A percentile compares a stretch with the other conserved stretches of the same genome.
These are phyloP conservation scores for Aquilaria sinensis DNA, from an alignment of 345 rosid species.

Conservation along the genomic window DNA sequence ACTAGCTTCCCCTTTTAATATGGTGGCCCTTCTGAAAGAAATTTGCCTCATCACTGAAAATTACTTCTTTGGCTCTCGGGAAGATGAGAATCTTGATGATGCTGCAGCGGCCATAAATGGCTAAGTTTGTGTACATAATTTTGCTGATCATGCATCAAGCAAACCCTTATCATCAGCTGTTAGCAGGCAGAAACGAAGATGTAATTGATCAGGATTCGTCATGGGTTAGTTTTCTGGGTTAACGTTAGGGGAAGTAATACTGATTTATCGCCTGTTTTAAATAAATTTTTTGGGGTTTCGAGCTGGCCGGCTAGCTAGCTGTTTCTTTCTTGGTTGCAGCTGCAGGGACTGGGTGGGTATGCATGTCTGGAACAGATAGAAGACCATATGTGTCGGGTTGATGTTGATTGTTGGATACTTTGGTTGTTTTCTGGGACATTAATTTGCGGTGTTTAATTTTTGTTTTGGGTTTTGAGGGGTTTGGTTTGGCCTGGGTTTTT, in stretches of 20 bases:
- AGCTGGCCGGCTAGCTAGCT: no score
- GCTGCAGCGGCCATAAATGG: conserved; percentile 89
- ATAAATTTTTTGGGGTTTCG: no score
- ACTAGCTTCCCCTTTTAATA: conserved; percentile 1
- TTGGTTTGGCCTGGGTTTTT: background rate
- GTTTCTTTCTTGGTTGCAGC: no score
- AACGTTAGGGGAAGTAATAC: no score
- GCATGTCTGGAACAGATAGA: no score
- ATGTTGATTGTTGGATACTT: conserved; percentile 13
- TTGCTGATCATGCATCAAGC: no score
- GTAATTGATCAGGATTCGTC: no score
- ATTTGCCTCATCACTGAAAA: conserved; percentile 7
- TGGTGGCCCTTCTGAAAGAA: conserved; percentile 4
- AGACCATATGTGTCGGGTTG: background rate
- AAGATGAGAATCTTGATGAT: conserved; percentile 90
- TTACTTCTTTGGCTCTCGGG: conserved; percentile 1
- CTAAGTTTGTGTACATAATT: conserved; percentile 16
- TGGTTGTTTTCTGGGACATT: background rate
- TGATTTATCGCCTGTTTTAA: no score
- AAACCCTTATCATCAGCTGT: no score
- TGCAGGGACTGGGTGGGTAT: no score
- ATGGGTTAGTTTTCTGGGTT: no score
- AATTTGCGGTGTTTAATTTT: background rate
- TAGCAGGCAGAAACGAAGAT: no score
- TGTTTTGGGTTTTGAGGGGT: background rate